Conservation (phyloP, 352 stramenopile species). For the Phytophthora aleatoria region DNA sequence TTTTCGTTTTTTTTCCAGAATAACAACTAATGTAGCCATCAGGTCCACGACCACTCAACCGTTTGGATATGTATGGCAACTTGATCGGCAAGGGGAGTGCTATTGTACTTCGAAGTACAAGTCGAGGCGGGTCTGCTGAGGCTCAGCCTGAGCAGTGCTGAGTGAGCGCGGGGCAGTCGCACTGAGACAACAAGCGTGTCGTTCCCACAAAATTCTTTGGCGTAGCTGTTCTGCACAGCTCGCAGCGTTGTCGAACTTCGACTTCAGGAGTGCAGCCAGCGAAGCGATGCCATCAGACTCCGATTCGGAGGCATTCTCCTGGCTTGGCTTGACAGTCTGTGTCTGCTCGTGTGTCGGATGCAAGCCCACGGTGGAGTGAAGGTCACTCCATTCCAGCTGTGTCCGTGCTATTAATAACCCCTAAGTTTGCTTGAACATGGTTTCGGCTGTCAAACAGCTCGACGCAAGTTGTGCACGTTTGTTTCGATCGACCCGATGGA, state of each 20-base stretch:
- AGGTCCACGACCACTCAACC: neutral
- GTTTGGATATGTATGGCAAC: too few species aligned
- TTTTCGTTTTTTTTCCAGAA: neutral
- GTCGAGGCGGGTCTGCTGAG: neutral
- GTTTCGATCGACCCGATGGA: neutral
- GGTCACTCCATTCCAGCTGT: neutral
- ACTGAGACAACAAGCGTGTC: slow-evolving; percentile 2
- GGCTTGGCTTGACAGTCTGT: neutral
- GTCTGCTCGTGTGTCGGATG: neutral
- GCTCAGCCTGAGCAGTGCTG: too few species aligned
- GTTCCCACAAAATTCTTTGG: slow-evolving; percentile 5
- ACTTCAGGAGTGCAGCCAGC: slow-evolving; percentile 5
- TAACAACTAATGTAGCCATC: slow-evolving; percentile 20
- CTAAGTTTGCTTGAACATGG: too few species aligned
- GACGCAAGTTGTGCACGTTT: neutral
- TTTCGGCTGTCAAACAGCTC: neutral
- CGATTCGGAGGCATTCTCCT: neutral
- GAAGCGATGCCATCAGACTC: slow-evolving; percentile 1
- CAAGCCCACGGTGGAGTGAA: neutral
- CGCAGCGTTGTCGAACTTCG: slow-evolving; percentile 9
- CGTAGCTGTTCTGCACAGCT: slow-evolving; percentile 14
- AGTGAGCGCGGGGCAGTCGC: neutral
- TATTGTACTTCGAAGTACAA: neutral
- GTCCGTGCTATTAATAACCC: neutral
- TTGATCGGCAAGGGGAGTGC: too few species aligned